Conservation (phyloP, 495 filamentous ascomycete genomes). For the Chaetomidium leptoderma region DNA sequence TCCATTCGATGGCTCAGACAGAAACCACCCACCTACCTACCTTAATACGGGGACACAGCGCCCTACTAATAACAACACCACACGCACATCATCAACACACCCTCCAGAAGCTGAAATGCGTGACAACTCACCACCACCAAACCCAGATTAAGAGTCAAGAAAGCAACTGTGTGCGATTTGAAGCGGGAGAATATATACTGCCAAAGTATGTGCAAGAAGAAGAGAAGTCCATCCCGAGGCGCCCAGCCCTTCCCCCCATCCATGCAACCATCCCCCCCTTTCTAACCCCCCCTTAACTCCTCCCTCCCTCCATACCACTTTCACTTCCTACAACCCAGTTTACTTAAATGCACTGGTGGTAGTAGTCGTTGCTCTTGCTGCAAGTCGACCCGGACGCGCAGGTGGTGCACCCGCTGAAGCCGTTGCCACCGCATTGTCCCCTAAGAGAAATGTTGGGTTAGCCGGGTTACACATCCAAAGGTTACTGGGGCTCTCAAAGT, state of each 20-base stretch:
- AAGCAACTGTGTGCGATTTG: too few species aligned
- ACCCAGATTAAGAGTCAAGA: too few species aligned
- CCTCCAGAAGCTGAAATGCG: too few species aligned
- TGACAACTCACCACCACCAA: too few species aligned
- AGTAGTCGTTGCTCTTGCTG: conserved; percentile 27
- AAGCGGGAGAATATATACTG: conserved; percentile 5
- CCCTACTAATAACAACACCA: neutral
- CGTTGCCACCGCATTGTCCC: conserved; percentile 39
- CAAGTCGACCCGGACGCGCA: conserved; percentile 31
- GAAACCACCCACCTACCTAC: neutral
- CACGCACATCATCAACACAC: neutral
- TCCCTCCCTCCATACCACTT: neutral
- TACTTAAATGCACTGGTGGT: conserved; percentile 30
- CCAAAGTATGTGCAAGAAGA: conserved; percentile 1
- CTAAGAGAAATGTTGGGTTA: neutral
- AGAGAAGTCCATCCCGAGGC: neutral
- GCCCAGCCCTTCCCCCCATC: neutral
- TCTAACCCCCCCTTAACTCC: neutral
- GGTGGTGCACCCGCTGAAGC: conserved; percentile 30
- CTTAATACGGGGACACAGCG: neutral
- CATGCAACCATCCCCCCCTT: neutral
- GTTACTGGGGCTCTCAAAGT: too few species aligned
- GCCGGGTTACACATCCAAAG: neutral
- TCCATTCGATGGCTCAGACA: neutral
- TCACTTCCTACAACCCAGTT: neutral